Conservation (phyloP, 73 alveolate species). For the Paramecium caudatum region DNA sequence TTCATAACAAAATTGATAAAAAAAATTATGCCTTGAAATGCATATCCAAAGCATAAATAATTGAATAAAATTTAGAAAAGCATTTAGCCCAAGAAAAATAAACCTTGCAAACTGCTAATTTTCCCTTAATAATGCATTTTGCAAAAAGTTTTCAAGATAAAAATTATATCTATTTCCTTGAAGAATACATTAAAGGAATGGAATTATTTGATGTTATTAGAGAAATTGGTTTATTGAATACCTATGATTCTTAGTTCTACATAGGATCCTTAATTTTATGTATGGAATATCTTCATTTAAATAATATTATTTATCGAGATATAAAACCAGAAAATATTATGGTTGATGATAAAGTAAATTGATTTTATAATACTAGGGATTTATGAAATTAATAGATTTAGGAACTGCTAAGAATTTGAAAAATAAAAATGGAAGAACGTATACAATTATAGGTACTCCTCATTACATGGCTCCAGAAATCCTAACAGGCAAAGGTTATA, state of each 20-base stretch:
- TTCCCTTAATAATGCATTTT: constrained; percentile 78
- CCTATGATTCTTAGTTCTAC: constrained; percentile 74
- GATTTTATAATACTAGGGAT: constrained; percentile 64
- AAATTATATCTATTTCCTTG: constrained; percentile 74
- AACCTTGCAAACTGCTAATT: constrained; percentile 74
- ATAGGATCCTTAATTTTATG: constrained; percentile 68
- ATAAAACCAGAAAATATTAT: constrained; percentile 88
- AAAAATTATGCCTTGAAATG: constrained; percentile 77
- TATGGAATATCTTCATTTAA: constrained; percentile 84
- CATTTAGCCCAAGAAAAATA: constrained; percentile 72
- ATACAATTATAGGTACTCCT: constrained; percentile 81
- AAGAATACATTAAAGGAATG: constrained; percentile 79
- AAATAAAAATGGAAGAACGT: constrained; percentile 70
- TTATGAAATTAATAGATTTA: constrained; percentile 88
- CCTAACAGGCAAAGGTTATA: constrained; percentile 79
- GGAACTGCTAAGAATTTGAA: constrained; percentile 84
- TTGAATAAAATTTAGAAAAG: constrained; percentile 64
- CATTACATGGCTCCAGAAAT: constrained; percentile 87
- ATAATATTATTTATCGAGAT: constrained; percentile 83
- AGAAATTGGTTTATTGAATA: constrained; percentile 75
- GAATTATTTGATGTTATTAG: constrained; percentile 81
- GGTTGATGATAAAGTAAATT: constrained; percentile 81
- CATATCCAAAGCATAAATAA: constrained; percentile 70
- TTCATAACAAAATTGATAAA: constrained; percentile 71
- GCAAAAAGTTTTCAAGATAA: constrained; percentile 77